Conservation (phyloP, 1,284 basidiomycete genomes). For the Heterobasidion occidentale region DNA sequence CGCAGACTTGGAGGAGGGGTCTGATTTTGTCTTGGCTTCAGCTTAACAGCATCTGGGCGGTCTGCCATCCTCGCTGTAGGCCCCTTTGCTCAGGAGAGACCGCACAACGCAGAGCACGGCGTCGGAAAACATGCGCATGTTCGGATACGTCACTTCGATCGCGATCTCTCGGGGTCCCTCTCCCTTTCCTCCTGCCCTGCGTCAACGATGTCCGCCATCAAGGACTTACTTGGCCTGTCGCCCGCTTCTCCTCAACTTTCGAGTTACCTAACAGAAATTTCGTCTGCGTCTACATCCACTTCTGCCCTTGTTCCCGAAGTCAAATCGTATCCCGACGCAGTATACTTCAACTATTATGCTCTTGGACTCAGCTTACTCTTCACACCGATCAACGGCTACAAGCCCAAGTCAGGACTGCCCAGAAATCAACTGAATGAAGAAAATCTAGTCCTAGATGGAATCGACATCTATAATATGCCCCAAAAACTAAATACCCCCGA, state of each 20-base stretch:
- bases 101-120: neutral
- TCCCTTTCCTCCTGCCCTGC: neutral
- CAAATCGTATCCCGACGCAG: slow-evolving; percentile 73
- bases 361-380: slow-evolving; percentile 78
- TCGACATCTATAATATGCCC: slow-evolving; percentile 75
- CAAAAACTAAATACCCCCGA: slow-evolving; percentile 12
- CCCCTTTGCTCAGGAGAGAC: no score
- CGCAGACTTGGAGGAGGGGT: neutral
- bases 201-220: neutral
- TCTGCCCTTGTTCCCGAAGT: slow-evolving; percentile 41
- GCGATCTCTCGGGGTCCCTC: neutral
- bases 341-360: slow-evolving; percentile 78
- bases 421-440: slow-evolving; percentile 41
- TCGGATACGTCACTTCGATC: neutral
- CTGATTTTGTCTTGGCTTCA: neutral
- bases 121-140: neutral
- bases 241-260: slow-evolving; percentile 38
- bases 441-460: slow-evolving; percentile 51
- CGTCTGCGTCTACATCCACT: slow-evolving; percentile 12
- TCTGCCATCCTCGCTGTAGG: neutral
- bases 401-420: slow-evolving; percentile 37
- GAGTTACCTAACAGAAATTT: slow-evolving; percentile 34
- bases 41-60: neutral
- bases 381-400: slow-evolving; percentile 51
- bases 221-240: slow-evolving; percentile 22